Base-by-base conservation (phyloP, 257 asterid species). In the Scutellaria barbata region DNA sequence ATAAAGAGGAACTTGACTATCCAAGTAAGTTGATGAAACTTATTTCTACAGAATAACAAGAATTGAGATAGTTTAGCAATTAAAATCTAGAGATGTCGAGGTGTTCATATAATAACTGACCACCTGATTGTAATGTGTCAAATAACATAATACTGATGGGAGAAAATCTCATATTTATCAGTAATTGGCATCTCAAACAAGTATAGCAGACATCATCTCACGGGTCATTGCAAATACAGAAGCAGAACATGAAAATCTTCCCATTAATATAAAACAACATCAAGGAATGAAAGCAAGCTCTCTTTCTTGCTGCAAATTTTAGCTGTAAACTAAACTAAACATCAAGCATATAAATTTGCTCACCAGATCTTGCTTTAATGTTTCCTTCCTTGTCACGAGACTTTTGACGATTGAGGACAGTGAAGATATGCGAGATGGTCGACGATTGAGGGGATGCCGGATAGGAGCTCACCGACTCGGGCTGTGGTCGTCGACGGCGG, bases 131-230 rank as follows among this genome's bases (percentile, higher is more conserved):
- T 54, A 35, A 41, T 43, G 17, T 25, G 53, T 16, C 73, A 8
- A 42, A 18, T 16, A 56, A 42, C 52, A 56, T 55, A 45, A 20
- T 18, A 35, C 40, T 40, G 22, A 13, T 33, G 55, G 73, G 39
- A 37, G 5, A 20, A 47, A 16, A 64, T 52, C 66, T 40, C 43
- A 18, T 63, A 57, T 43, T 54, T 54, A 30, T 52, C 52, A 14
- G 37, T 64, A 55, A 17, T 13, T 48, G 55, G 73, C 45, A 56
- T n/a, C 63, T 45, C 42, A 46, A 35, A 66, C 51, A 45, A 10
- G 10, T 48, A 52, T 48, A 57, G 6, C 57, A 9, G 5, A 30
- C 37, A 54, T 10, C 14, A 30, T 56, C 46, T 48, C 16, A 64
- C 18, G 10, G 18, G 52, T 50, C 14, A 20, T 16, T 57, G 50